Evolutionary conservation across 2,329 filamentous ascomycete species (phyloP), one percentile per base, ranked within the genome.

Genomic region (Fusarium proliferatum): DNA sequence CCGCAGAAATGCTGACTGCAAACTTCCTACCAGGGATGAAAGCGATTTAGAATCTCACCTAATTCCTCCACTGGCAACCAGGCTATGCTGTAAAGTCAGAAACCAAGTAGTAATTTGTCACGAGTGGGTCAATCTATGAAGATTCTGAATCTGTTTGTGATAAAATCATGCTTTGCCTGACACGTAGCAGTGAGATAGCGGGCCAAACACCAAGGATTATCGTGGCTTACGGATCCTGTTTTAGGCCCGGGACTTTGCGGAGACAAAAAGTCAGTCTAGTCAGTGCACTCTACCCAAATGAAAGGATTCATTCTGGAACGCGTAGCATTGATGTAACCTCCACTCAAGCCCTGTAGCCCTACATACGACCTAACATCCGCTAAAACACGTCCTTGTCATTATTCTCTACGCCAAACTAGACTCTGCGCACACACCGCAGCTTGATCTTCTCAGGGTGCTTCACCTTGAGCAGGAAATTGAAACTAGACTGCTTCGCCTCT

Each of bases 381-480:
- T 45, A 26, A 43, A 11, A 43, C 41, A 39, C 6, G 10, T 7
- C 38, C 38, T 39, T 39, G 38, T 21, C n/a, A 43, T n/a, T 46
- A 19, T 10, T 19, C 19, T 41, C 19, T 19, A 46, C 43, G 23
- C 56, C 49, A 42, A 9, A 42, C 49, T 38, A 36, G 30, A 19
- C 46, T 55, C 58, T 52, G 17, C 64, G 72, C 61, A 75, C 69
- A 52, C 73, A 75, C 39, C 73, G 66, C 19, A 75, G 43, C 57
- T 57, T 72, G 61, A 75, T 73, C 61, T 49, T 67, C n/a, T 73
- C 73, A 2, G 73, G 73, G 45, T 75, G 59, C 65, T 75, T 75
- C n/a, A 75, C 72, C 46, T 75, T 75, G 13, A 75, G 72, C 19
- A 75, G 28, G 58, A 75, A 75, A 52, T 75, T 75, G 73, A 75